phyloP scores from a whole-genome alignment of 148 eudicot species.

The Oxyria digyna region DNA sequence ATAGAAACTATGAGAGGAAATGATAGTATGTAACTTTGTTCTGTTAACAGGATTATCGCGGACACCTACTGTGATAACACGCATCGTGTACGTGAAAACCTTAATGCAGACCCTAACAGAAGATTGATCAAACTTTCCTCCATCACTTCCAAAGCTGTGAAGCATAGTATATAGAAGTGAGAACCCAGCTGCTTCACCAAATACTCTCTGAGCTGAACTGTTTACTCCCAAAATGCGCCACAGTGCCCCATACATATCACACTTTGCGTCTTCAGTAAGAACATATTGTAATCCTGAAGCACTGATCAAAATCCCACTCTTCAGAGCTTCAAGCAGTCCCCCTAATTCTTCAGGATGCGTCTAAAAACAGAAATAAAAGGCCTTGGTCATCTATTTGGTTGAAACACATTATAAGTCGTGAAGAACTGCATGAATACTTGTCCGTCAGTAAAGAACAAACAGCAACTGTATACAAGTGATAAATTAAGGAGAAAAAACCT shows the following conservation, averaged over 20 bases:
- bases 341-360: slow-evolving; percentile 90
- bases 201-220: slow-evolving; percentile 74
- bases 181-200: slow-evolving; percentile 98
- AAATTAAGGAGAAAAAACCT: background rate
- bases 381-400: background rate
- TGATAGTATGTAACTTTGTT: slow-evolving; percentile 49
- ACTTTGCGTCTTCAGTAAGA: slow-evolving; percentile 73
- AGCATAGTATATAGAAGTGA: slow-evolving; percentile 82
- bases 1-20: slow-evolving; percentile 75
- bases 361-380: slow-evolving; percentile 23
- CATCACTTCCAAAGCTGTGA: slow-evolving; percentile 67
- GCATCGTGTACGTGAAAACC: slow-evolving; percentile 74
- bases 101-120: slow-evolving; percentile 31
- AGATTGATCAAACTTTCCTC: slow-evolving; percentile 30
- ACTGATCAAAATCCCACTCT: slow-evolving; percentile 88
- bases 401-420: background rate
- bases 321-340: slow-evolving; percentile 66
- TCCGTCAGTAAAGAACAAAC: background rate
- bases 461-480: background rate
- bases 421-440: background rate
- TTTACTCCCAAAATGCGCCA: slow-evolving; percentile 90
- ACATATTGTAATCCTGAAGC: slow-evolving; percentile 67
- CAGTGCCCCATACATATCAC: slow-evolving; percentile 81
- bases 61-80: slow-evolving; percentile 73
- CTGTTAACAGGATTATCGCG: slow-evolving; percentile 71